Evolutionary conservation across 2,329 filamentous ascomycete genomes (phyloP).

Genomic region (Fusarium begoniae): DNA sequence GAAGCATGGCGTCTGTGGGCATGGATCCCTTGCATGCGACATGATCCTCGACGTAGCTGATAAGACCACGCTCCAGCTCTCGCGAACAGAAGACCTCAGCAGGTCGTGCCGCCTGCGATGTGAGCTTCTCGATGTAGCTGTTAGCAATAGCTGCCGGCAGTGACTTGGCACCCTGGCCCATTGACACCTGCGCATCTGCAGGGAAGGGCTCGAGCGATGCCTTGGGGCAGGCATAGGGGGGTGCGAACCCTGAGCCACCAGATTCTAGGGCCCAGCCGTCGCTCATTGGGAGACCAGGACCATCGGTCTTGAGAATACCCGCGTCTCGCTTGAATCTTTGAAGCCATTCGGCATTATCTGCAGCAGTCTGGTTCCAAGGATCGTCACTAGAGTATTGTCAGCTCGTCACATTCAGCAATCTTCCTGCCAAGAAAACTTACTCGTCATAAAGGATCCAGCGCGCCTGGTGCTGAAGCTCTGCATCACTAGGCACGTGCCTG

Average conservation of each 20-base stretch:
- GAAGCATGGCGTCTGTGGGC: conserved; percentile 59
- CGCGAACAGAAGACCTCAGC: conserved; percentile 66
- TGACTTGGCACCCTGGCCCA: conserved; percentile 50
- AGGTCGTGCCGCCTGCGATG: conserved; percentile 55
- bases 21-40: conserved; percentile 51
- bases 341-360: conserved; percentile 72
- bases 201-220: conserved; percentile 48
- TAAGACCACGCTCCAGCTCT: conserved; percentile 65
- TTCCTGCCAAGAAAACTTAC: conserved; percentile 49
- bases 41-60: conserved; percentile 57
- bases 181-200: conserved; percentile 45
- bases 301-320: conserved; percentile 60
- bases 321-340: conserved; percentile 68
- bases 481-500: conserved; percentile 65
- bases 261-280: conserved; percentile 58
- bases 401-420: background rate
- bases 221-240: conserved; percentile 62
- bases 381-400: conserved; percentile 59
- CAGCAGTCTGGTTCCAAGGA: conserved; percentile 71
- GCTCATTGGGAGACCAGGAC: conserved; percentile 59
- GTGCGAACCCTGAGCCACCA: conserved; percentile 64
- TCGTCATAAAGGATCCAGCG: conserved; percentile 71
- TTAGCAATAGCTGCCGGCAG: conserved; percentile 58
- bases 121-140: conserved; percentile 58
- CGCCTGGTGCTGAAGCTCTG: conserved; percentile 71